Evolutionary conservation across 1,139 yeast species (phyloP), one percentile per base, ranked within the genome.

Genomic region (Debaryomycetaceae sp.): DNA sequence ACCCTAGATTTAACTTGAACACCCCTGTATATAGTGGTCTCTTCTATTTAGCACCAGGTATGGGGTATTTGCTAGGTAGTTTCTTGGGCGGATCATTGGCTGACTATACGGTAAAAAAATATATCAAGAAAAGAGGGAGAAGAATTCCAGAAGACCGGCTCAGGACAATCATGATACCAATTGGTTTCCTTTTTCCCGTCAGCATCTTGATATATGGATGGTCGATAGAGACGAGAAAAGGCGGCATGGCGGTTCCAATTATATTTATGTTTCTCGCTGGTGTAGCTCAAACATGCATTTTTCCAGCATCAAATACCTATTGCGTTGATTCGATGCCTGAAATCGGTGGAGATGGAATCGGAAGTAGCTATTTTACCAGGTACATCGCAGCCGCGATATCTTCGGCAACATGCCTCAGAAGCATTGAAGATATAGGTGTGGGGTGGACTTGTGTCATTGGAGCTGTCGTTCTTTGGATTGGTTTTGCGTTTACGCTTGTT

Each of bases 251-350:
- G 0, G 64, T 79, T 3, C 82, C 83, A 1, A 66, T 78, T 7
- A 64, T 78, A 5, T 63, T 70, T 48, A 60, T 78, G 68, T 78
- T 77, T 47, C 30, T 71, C 24, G 65, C 69, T 36, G 83, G 81
- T 0, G 49, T 76, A 22, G 75, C 75, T 1, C 83, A 79, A 55
- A 75, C 81, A 0, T 62, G 72, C 34, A 58, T 70, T 8, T 79
- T 76, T 51, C 81, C 83, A 1, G 69, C 78, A 17, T 55, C 75
- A 23, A 79, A 79, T 52, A 70, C 82, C 6, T 79, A 79, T 52
- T 77, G 83, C 57, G 78, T 78, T 11, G 84, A 79, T 54, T 72
- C 77, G 2, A 66, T 78, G 71, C 82, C 83, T 2, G 69, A 73
- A 39, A 54, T 78, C 36, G 70, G 70, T 31, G 80, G 83, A 17